phyloP scores from a whole-genome alignment of 2,329 filamentous ascomycete species.

The Mycosphaerella arachidis region DNA sequence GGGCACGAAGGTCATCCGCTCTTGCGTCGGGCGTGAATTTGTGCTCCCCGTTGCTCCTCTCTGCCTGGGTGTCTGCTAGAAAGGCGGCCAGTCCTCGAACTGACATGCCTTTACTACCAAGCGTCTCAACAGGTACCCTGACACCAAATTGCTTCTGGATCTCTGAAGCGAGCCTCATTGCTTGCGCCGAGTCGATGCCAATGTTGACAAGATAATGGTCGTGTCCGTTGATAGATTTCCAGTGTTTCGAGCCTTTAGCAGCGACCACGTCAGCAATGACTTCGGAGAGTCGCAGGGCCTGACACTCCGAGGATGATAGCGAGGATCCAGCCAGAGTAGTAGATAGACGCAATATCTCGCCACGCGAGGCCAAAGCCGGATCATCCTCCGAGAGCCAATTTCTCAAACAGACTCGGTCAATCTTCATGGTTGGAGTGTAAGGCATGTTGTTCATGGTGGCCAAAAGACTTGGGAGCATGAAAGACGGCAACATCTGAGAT shows the following conservation, averaged over 20 bases:
- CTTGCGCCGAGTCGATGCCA: constrained; percentile 5
- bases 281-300: neutral
- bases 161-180: constrained; percentile 2
- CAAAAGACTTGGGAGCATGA: constrained; percentile 4
- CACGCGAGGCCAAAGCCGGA: neutral
- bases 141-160: neutral
- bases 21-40: neutral
- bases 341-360: neutral
- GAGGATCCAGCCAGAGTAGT: neutral
- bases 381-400: neutral
- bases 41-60: neutral
- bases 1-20: neutral
- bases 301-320: neutral
- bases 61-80: neutral
- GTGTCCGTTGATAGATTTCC: constrained; percentile 2
- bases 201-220: constrained; percentile 3
- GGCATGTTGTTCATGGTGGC: constrained; percentile 1
- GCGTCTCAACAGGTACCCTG: neutral
- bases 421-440: constrained; percentile 6
- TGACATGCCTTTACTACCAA: neutral
- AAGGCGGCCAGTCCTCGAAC: neutral
- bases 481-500: neutral
- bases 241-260: neutral
- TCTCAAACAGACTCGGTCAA: constrained; percentile 4
- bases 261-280: neutral